A percentile compares a stretch with the other conserved stretches of the same genome.
Evolutionary conservation across 805 yeast genomes (phyloP).

Genomic region (Nakazawaea ishiwadae): DNA sequence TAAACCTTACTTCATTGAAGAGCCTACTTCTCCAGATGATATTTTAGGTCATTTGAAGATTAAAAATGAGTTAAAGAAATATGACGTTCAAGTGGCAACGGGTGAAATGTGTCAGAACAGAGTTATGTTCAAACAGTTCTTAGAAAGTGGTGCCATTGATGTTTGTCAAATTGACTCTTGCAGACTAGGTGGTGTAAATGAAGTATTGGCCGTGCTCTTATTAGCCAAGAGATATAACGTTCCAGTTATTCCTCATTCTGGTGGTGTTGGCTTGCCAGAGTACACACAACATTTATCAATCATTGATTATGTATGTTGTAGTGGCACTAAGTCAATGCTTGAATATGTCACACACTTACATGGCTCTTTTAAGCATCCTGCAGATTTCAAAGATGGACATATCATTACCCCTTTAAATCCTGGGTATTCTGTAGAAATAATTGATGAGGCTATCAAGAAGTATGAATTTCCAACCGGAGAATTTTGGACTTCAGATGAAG

Average conservation of each 20-base stretch:
- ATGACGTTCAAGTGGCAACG: constrained; percentile 20
- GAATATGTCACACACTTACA: constrained; percentile 19
- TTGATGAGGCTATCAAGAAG: constrained; percentile 15
- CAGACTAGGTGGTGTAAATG: constrained; percentile 21
- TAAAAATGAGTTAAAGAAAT: constrained; percentile 18
- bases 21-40: constrained; percentile 23
- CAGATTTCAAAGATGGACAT: constrained; percentile 16
- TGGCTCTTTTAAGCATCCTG: constrained; percentile 18
- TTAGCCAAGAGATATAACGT: constrained; percentile 19
- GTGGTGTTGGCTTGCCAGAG: constrained; percentile 22
- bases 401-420: constrained; percentile 19
- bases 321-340: constrained; percentile 18
- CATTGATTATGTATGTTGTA: constrained; percentile 18
- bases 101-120: constrained; percentile 23
- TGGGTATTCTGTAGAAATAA: constrained; percentile 20
- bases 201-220: constrained; percentile 19
- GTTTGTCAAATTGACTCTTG: constrained; percentile 20
- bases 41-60: constrained; percentile 20
- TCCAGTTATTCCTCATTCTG: constrained; percentile 20
- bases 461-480: constrained; percentile 19
- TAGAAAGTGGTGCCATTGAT: constrained; percentile 21
- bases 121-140: constrained; percentile 21
- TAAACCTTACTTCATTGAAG: constrained; percentile 21
- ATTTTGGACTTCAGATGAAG: constrained; percentile 22
- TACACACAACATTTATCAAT: constrained; percentile 19